Conservation (phyloP, 371 early-diverging fungal genomes). For the Apophysomyces elegans region DNA sequence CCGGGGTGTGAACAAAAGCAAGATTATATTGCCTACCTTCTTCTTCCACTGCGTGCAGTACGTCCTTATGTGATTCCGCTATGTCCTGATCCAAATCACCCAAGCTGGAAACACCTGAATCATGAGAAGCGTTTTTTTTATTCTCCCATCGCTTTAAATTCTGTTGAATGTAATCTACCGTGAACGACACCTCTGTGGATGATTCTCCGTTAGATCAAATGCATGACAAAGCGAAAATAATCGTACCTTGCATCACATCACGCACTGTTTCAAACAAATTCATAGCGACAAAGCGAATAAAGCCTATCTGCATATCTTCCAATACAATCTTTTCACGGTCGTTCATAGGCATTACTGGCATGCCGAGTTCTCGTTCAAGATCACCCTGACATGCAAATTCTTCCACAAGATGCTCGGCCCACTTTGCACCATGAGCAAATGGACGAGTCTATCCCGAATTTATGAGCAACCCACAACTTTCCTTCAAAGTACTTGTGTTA, state of each 20-base stretch:
- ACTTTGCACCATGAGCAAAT: conserved; percentile 54
- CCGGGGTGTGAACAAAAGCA: neutral
- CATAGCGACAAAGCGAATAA: conserved; percentile 71
- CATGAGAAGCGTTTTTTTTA: conserved; percentile 29
- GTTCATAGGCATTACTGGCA: conserved; percentile 57
- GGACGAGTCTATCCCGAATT: conserved; percentile 50
- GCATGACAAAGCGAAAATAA: neutral
- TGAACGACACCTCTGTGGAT: conserved; percentile 36
- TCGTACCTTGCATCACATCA: conserved; percentile 37
- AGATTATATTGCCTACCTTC: conserved; percentile 3
- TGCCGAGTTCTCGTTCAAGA: conserved; percentile 61
- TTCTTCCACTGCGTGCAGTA: neutral
- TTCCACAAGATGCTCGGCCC: conserved; percentile 61
- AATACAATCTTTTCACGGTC: conserved; percentile 54
- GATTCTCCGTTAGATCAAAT: neutral
- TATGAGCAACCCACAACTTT: neutral
- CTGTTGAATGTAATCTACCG: conserved; percentile 42
- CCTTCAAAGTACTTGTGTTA: neutral
- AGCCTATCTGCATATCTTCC: conserved; percentile 70
- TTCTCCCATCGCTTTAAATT: conserved; percentile 47
- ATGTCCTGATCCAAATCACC: conserved; percentile 13
- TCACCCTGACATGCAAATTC: conserved; percentile 72
- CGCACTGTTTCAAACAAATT: conserved; percentile 65
- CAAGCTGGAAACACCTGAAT: conserved; percentile 22
- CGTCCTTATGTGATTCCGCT: neutral